Evolutionary conservation across 2,329 filamentous ascomycete genomes (phyloP).

Genomic region (Fusarium chlamydosporum): DNA sequence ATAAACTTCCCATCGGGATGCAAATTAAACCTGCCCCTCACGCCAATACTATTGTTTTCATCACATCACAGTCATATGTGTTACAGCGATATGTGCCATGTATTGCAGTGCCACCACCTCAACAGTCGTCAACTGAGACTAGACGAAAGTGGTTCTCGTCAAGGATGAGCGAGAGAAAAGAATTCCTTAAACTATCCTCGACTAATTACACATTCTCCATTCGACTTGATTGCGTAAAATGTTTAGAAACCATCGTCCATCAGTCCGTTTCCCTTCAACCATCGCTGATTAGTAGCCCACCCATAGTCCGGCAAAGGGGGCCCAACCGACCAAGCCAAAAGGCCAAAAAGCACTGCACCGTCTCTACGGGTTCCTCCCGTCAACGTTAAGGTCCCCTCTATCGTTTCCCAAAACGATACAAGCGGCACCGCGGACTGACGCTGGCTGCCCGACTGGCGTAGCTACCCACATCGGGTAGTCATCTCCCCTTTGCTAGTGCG

Average conservation of each 20-base stretch:
- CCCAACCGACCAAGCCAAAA: slow-evolving; percentile 15
- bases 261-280: slow-evolving; percentile 18
- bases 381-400: slow-evolving; percentile 32
- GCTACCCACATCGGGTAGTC: slow-evolving; percentile 42
- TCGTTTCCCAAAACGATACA: slow-evolving; percentile 30
- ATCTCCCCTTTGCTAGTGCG: slow-evolving; percentile 42
- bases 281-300: slow-evolving; percentile 29
- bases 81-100: slow-evolving; percentile 19
- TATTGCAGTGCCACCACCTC: slow-evolving; percentile 21
- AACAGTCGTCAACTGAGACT: slow-evolving; percentile 14
- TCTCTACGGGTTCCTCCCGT: slow-evolving; percentile 37
- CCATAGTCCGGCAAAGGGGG: slow-evolving; percentile 32
- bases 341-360: slow-evolving; percentile 37
- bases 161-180: neutral
- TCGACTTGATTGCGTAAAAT: slow-evolving; percentile 13
- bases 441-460: slow-evolving; percentile 20
- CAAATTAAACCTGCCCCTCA: slow-evolving; percentile 45
- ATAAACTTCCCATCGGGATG: slow-evolving; percentile 30
- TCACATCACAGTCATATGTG: slow-evolving; percentile 14
- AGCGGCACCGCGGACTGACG: slow-evolving; percentile 27
- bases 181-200: neutral
- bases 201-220: slow-evolving; percentile 5
- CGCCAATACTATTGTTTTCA: slow-evolving; percentile 22
- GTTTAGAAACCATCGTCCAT: slow-evolving; percentile 23
- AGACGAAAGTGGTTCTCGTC: slow-evolving; percentile 2